Percentiles rank a stretch among this genome's conserved stretches.
Evolutionary conservation across 108 stramenopile genomes (phyloP).

Genomic region (Skeletonema tropicum): DNA sequence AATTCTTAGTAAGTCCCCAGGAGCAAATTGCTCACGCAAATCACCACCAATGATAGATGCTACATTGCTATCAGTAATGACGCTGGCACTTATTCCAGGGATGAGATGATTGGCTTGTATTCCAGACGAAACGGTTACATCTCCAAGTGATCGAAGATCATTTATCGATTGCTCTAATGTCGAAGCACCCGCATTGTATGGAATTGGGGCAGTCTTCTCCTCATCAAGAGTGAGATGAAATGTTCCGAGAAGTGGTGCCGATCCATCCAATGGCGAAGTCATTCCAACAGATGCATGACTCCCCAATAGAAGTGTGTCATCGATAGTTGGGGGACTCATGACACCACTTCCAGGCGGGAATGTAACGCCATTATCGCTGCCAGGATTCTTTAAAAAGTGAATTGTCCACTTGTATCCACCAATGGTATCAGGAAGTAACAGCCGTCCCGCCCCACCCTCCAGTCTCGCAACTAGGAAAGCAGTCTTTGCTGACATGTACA

Average conservation of each 20-base stretch:
- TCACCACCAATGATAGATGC: slow-evolving; percentile 49
- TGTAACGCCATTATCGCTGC: slow-evolving; percentile 61
- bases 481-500: slow-evolving; percentile 58
- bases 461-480: slow-evolving; percentile 59
- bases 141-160: slow-evolving; percentile 58
- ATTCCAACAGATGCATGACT: slow-evolving; percentile 43
- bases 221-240: slow-evolving; percentile 36
- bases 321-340: slow-evolving; percentile 60
- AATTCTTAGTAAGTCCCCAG: slow-evolving; percentile 70
- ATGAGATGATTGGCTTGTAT: slow-evolving; percentile 46
- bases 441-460: slow-evolving; percentile 83
- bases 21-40: slow-evolving; percentile 59
- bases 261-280: slow-evolving; percentile 48
- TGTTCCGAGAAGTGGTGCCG: slow-evolving; percentile 42
- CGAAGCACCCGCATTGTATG: slow-evolving; percentile 50
- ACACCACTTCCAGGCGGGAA: slow-evolving; percentile 87
- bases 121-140: slow-evolving; percentile 50
- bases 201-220: slow-evolving; percentile 52
- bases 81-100: slow-evolving; percentile 53
- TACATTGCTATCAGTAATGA: slow-evolving; percentile 44
- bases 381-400: slow-evolving; percentile 71
- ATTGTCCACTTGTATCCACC: slow-evolving; percentile 85
- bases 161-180: slow-evolving; percentile 60
- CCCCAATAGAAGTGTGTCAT: slow-evolving; percentile 50
- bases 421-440: slow-evolving; percentile 51